These are phyloP conservation scores for Hymenoscyphus fraxineus DNA, from an alignment of 2,329 filamentous ascomycete species.

Conservation along the genomic window DNA sequence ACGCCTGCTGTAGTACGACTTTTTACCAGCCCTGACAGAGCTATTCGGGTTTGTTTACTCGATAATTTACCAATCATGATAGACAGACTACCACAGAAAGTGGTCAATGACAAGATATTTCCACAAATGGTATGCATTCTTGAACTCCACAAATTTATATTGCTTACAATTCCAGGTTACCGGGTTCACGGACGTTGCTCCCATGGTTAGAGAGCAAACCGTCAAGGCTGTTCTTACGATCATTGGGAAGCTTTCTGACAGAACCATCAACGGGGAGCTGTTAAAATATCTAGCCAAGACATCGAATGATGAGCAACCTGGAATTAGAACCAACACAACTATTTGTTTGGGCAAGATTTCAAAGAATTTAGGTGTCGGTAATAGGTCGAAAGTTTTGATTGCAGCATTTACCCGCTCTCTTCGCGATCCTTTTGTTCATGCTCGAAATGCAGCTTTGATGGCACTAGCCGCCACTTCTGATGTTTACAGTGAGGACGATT, in stretches of 20 bases:
- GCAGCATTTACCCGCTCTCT: slow-evolving; percentile 88
- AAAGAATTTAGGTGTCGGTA: slow-evolving; percentile 74
- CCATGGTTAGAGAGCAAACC: slow-evolving; percentile 90
- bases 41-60: slow-evolving; percentile 83
- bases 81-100: slow-evolving; percentile 79
- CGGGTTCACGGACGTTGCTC: slow-evolving; percentile 88
- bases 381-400: slow-evolving; percentile 83
- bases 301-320: slow-evolving; percentile 94
- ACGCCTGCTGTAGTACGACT: slow-evolving; percentile 82
- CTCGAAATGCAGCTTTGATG: slow-evolving; percentile 82
- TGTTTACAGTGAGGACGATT: slow-evolving; percentile 85
- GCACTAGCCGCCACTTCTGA: slow-evolving; percentile 83
- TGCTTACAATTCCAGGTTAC: slow-evolving; percentile 58
- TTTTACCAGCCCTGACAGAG: slow-evolving; percentile 87
- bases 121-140: slow-evolving; percentile 71
- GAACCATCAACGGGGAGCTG: slow-evolving; percentile 89
- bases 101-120: slow-evolving; percentile 95
- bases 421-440: slow-evolving; percentile 91
- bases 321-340: slow-evolving; percentile 95
- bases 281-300: slow-evolving; percentile 89
- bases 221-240: slow-evolving; percentile 89
- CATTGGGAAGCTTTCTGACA: slow-evolving; percentile 84
- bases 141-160: not conserved
- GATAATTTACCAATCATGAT: slow-evolving; percentile 91
- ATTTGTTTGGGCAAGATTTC: slow-evolving; percentile 97